Percentiles rank a stretch among this genome's conserved stretches.
These are phyloP conservation scores for Cercospora sesami DNA, from an alignment of 2,329 filamentous ascomycete genomes.

Conservation along the genomic window DNA sequence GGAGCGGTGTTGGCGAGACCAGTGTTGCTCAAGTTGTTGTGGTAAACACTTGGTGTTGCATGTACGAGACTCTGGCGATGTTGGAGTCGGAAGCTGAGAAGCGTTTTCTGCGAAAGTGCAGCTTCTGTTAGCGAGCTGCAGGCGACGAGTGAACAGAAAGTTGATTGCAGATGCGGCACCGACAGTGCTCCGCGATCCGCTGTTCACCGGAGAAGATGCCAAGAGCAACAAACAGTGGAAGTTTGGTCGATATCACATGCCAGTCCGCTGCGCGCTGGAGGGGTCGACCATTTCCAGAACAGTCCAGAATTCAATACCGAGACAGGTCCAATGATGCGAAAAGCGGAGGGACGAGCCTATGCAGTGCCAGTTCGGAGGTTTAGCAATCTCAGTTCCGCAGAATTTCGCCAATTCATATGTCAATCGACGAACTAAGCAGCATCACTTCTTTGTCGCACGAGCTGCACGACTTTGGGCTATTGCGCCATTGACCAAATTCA, in stretches of 20 bases:
- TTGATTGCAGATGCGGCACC: not conserved
- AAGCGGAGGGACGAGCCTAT: not conserved
- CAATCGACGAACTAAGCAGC: slow-evolving; percentile 17
- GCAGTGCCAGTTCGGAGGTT: not conserved
- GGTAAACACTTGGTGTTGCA: not conserved
- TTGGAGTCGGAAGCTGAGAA: not conserved
- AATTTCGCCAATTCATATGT: not conserved
- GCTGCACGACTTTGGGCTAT: slow-evolving; percentile 16
- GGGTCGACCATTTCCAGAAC: too few relatives aligned
- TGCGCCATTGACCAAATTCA: too few relatives aligned
- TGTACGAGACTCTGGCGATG: not conserved
- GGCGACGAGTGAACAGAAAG: not conserved
- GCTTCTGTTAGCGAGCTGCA: not conserved
- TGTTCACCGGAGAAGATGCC: not conserved
- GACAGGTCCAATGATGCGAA: too few relatives aligned
- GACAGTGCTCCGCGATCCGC: not conserved
- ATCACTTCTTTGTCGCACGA: slow-evolving; percentile 16
- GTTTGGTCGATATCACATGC: not conserved
- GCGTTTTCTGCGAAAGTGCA: not conserved
- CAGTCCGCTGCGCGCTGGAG: too few relatives aligned
- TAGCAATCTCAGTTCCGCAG: not conserved
- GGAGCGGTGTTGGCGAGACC: too few relatives aligned
- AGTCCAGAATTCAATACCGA: too few relatives aligned
- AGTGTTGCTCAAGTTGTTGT: not conserved
- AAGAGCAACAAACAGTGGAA: not conserved